phyloP scores from a whole-genome alignment of 805 yeast species.

The Hanseniaspora lindneri region DNA sequence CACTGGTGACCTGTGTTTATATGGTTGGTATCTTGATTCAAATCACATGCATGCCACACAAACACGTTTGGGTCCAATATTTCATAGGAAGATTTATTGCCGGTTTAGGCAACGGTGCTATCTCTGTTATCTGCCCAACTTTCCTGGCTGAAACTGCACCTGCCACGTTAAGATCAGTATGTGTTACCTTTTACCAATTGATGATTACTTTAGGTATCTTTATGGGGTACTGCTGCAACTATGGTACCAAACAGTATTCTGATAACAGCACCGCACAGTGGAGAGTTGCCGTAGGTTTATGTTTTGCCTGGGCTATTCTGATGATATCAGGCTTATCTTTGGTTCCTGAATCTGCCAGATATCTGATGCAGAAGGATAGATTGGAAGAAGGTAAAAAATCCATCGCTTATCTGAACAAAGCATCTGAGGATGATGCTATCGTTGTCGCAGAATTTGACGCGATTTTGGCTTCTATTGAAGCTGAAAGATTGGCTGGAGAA shows the following conservation, averaged over 20 bases:
- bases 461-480: slow-evolving; percentile 49
- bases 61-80: slow-evolving; percentile 53
- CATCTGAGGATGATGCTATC: slow-evolving; percentile 41
- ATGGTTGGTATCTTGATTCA: slow-evolving; percentile 58
- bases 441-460: slow-evolving; percentile 46
- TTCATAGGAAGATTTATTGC: slow-evolving; percentile 56
- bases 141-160: slow-evolving; percentile 40
- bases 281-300: slow-evolving; percentile 61
- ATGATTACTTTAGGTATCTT: slow-evolving; percentile 65
- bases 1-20: slow-evolving; percentile 49
- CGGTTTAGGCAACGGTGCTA: slow-evolving; percentile 72
- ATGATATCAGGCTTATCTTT: slow-evolving; percentile 33
- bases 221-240: slow-evolving; percentile 63
- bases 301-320: slow-evolving; percentile 37
- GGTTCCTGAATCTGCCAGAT: slow-evolving; percentile 71
- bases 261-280: slow-evolving; percentile 43
- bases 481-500: slow-evolving; percentile 49
- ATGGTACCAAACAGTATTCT: slow-evolving; percentile 37
- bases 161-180: slow-evolving; percentile 50
- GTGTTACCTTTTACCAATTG: slow-evolving; percentile 60
- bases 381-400: slow-evolving; percentile 53
- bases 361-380: slow-evolving; percentile 42
- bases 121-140: slow-evolving; percentile 65
- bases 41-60: slow-evolving; percentile 34
- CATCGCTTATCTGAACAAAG: slow-evolving; percentile 48